Base-by-base conservation (phyloP, 164 flowering plant species). In the Magnolia kwangsiensis region DNA sequence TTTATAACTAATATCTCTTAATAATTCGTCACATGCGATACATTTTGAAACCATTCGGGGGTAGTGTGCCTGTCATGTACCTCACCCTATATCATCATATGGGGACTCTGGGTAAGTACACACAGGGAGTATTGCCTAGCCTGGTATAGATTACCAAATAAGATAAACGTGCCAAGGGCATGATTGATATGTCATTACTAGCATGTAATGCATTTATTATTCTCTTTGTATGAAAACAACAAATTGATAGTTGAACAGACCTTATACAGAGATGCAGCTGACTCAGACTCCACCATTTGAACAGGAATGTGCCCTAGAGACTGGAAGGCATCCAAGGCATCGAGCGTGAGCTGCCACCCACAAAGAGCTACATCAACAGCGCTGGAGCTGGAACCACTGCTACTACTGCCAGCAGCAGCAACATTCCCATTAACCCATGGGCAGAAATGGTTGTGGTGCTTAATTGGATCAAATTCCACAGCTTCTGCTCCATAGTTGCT, bases 341-440 rank as follows among this genome's bases (percentile, higher is more conserved):
- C 99, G 45, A 96, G 80, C 1, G 98, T 92, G 79, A 92, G 86
- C 84, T 94, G 96, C 99, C 99, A 96, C 59, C 99, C 99, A 80
- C 93, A 89, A 67, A 90, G 86, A 67, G 93, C 99, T 50, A 84
- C 67, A 73, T 88, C 82, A 80, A 80, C 83, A 59, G 78, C 83
- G 81, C 77, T 76, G 72, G 87, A 66, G 75, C 90, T 82, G 18
- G 96, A 84, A 73, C 86, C 77, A 81, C 78, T 75, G 78, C 82
- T 83, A 78, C 84, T 81, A 74, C 88, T 82, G 74, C 98, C 97
- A 75, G 97, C 98, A 80, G 99, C 97, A 74, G 99, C 99, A 84
- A 96, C 99, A 88, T 92, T 94, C 70, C 94, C 98, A 83, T 96
- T 96, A 74, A 96, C 96, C 99, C 99, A 96, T 20, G 99, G 98